A percentile compares a stretch with the other conserved stretches of the same genome.
phyloP scores from a whole-genome alignment of 164 flowering plant species.

The Cinnamomum chago region DNA sequence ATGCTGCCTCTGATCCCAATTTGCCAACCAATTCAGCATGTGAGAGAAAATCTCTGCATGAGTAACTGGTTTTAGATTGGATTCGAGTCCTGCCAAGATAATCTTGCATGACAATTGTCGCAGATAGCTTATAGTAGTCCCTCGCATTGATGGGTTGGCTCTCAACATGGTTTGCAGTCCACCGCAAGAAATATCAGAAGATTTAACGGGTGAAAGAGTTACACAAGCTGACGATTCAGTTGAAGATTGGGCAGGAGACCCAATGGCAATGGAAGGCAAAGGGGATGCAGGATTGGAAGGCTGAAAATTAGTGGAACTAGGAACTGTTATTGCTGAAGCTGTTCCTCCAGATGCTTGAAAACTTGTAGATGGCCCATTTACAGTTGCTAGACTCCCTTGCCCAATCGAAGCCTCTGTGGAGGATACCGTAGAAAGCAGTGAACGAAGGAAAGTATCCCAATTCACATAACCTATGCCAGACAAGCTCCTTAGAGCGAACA shows the following conservation, averaged over 20 bases:
- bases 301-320: constrained; percentile 56
- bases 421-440: constrained; percentile 80
- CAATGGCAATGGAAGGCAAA: constrained; percentile 67
- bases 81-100: constrained; percentile 68
- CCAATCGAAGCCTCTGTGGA: constrained; percentile 59
- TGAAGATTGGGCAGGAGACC: constrained; percentile 74
- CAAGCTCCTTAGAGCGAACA: constrained; percentile 78
- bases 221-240: constrained; percentile 52
- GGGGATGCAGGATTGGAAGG: constrained; percentile 81
- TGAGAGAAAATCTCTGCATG: constrained; percentile 72
- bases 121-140: constrained; percentile 66
- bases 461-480: constrained; percentile 64
- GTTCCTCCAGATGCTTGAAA: constrained; percentile 47
- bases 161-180: constrained; percentile 39
- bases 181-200: constrained; percentile 43
- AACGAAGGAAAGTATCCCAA: constrained; percentile 90
- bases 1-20: constrained; percentile 75
- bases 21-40: constrained; percentile 89
- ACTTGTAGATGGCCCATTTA: constrained; percentile 40
- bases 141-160: constrained; percentile 35
- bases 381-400: constrained; percentile 50
- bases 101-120: constrained; percentile 94
- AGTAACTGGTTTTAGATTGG: constrained; percentile 78
- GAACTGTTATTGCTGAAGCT: constrained; percentile 39
- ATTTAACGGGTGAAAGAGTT: constrained; percentile 59